Conservation (phyloP, 2,329 filamentous ascomycete species). For the Graphilbum ipis-grandicollis region DNA sequence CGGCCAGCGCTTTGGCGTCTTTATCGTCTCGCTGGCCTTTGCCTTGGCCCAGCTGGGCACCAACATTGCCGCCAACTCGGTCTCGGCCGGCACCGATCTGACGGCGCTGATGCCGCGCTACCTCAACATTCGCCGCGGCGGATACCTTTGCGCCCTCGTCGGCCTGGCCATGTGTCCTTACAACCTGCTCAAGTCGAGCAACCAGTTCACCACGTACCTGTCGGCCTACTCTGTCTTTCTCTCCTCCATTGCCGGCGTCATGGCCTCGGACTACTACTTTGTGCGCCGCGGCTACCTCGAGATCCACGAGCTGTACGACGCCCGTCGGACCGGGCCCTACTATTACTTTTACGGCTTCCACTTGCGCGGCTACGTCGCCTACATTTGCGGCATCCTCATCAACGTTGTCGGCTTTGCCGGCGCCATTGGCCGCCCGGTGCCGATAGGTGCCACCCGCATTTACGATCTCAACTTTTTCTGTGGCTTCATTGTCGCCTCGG, state of each 20-base stretch:
- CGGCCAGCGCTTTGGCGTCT: conserved; percentile 56
- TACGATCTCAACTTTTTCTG: conserved; percentile 86
- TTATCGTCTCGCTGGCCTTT: conserved; percentile 54
- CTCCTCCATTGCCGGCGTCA: conserved; percentile 86
- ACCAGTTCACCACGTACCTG: conserved; percentile 81
- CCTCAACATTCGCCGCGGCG: conserved; percentile 71
- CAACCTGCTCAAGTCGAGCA: conserved; percentile 56
- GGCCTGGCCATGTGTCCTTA: conserved; percentile 79
- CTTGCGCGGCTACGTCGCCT: conserved; percentile 71
- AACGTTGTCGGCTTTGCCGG: conserved; percentile 87
- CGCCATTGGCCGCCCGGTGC: conserved; percentile 54
- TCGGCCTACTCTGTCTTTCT: conserved; percentile 87
- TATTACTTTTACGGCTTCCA: conserved; percentile 58
- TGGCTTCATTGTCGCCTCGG: conserved; percentile 55
- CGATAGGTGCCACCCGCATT: conserved; percentile 64
- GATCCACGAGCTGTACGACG: conserved; percentile 63
- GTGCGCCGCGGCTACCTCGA: conserved; percentile 71
- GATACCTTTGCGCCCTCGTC: conserved; percentile 66
- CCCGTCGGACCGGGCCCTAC: conserved; percentile 49
- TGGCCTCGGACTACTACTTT: conserved; percentile 73
- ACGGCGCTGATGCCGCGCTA: conserved; percentile 64
- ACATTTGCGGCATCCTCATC: conserved; percentile 68
- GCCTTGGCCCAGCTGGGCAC: conserved; percentile 69
- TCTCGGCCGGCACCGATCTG: conserved; percentile 70
- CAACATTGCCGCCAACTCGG: conserved; percentile 75